These are phyloP conservation scores for Fusarium sp. DNA, from an alignment of 2,329 filamentous ascomycete genomes.

Conservation along the genomic window DNA sequence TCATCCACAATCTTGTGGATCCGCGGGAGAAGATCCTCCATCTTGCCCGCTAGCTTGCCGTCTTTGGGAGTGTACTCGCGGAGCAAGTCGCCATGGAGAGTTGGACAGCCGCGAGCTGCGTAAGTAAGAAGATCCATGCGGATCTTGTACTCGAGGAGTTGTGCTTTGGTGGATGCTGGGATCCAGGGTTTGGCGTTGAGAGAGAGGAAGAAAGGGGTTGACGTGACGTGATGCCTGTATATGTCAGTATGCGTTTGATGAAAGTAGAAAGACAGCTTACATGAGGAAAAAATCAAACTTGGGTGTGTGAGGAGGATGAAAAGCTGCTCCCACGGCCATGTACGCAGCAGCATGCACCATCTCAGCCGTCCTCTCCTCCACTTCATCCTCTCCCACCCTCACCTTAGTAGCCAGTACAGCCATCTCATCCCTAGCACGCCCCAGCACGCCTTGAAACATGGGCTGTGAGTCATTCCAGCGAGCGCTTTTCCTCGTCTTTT, in stretches of 20 bases:
- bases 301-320: conserved; percentile 71
- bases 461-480: conserved; percentile 68
- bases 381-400: conserved; percentile 64
- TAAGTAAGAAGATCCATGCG: conserved; percentile 81
- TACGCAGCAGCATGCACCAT: conserved; percentile 76
- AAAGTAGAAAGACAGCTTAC: conserved; percentile 48
- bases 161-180: conserved; percentile 68
- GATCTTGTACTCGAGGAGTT: conserved; percentile 85
- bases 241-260: background rate
- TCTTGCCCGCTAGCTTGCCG: conserved; percentile 57
- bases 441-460: conserved; percentile 76
- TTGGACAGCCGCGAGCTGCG: conserved; percentile 73
- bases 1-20: conserved; percentile 73
- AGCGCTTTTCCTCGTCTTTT: conserved; percentile 67
- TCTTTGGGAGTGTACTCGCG: conserved; percentile 67
- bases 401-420: conserved; percentile 70
- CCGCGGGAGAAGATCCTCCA: conserved; percentile 61
- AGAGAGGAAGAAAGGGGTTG: conserved; percentile 77
- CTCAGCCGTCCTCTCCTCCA: conserved; percentile 66
- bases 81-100: conserved; percentile 70
- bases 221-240: conserved; percentile 80
- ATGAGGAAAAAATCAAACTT: conserved; percentile 86
- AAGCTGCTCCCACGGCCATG: conserved; percentile 66
- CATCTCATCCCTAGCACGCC: conserved; percentile 72
- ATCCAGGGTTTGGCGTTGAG: conserved; percentile 74